Evolutionary conservation across 306 rosid genomes (phyloP).

Genomic region (Alnus rubra): DNA sequence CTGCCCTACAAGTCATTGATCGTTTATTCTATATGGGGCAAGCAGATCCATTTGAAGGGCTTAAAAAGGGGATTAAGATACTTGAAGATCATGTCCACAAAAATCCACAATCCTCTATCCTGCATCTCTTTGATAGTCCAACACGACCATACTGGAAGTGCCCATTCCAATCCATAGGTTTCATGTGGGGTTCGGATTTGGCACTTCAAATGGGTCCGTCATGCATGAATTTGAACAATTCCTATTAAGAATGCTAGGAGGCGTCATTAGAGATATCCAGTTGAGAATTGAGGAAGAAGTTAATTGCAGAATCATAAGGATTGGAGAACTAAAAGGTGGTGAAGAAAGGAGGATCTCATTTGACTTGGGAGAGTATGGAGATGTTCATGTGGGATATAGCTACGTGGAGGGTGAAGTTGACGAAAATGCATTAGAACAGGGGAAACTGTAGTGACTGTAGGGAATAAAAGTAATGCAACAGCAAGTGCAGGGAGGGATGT

Average conservation of each 20-base stretch:
- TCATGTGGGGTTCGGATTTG: constrained; percentile 76
- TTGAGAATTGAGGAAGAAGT: constrained; percentile 60
- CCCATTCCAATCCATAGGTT: constrained; percentile 79
- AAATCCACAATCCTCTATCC: constrained; percentile 68
- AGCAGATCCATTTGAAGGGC: constrained; percentile 77
- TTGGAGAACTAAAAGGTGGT: constrained; percentile 80
- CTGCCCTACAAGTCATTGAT: constrained; percentile 81
- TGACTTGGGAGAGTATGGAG: constrained; percentile 59
- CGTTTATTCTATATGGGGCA: constrained; percentile 85
- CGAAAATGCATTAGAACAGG: constrained; percentile 63
- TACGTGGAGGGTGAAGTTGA: constrained; percentile 72
- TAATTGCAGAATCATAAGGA: constrained; percentile 56
- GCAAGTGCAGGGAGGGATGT: constrained; percentile 42
- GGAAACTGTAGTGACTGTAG: constrained; percentile 63
- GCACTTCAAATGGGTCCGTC: constrained; percentile 61
- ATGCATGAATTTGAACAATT: constrained; percentile 90
- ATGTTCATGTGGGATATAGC: constrained; percentile 68
- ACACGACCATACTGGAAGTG: constrained; percentile 68
- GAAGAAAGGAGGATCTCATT: constrained; percentile 72
- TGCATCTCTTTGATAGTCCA: constrained; percentile 78
- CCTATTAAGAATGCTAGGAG: constrained; percentile 65
- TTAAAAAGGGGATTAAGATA: constrained; percentile 76
- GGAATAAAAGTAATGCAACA: constrained; percentile 38
- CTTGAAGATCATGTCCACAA: constrained; percentile 74
- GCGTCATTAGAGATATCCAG: constrained; percentile 73